Evolutionary conservation across 306 rosid species (phyloP).

Genomic region (Cicer arietinum): DNA sequence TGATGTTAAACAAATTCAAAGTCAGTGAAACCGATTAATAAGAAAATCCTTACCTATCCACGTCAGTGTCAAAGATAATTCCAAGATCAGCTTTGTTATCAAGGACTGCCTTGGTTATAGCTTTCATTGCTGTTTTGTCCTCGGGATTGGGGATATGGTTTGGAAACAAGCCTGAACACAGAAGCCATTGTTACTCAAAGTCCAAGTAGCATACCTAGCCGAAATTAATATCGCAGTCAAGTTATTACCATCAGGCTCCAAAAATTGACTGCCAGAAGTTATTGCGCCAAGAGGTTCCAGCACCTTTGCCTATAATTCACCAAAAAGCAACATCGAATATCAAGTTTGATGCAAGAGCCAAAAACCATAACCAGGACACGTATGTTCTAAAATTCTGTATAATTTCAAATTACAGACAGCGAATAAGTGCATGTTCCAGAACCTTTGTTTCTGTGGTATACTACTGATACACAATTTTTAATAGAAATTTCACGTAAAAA

Average conservation of each 20-base stretch:
- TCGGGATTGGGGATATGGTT: constrained; percentile 98
- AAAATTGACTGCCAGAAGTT: constrained; percentile 92
- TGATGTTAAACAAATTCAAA: constrained; percentile 18
- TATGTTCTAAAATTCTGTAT: constrained; percentile 6
- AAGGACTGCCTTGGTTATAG: constrained; percentile 91
- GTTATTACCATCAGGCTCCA: constrained; percentile 97
- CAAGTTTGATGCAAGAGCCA: constrained; percentile 33
- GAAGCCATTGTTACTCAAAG: constrained; percentile 31
- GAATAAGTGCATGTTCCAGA: not conserved
- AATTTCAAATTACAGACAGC: not conserved
- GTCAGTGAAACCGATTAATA: constrained; percentile 36
- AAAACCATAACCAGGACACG: constrained; percentile 31
- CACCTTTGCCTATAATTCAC: constrained; percentile 74
- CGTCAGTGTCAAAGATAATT: constrained; percentile 97
- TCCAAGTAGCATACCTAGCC: constrained; percentile 21
- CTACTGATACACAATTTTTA: constrained; percentile 15
- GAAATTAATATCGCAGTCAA: constrained; percentile 36
- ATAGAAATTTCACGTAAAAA: constrained; percentile 25
- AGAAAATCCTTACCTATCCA: constrained; percentile 68
- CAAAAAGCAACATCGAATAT: constrained; percentile 39
- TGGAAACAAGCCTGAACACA: constrained; percentile 83
- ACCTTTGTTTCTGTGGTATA: constrained; percentile 1
- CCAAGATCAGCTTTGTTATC: constrained; percentile 94
- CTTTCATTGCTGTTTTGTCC: constrained; percentile 96
- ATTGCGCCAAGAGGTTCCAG: constrained; percentile 94